Evolutionary conservation across 495 filamentous ascomycete genomes (phyloP).

Genomic region (Glutinoglossum americanum): DNA sequence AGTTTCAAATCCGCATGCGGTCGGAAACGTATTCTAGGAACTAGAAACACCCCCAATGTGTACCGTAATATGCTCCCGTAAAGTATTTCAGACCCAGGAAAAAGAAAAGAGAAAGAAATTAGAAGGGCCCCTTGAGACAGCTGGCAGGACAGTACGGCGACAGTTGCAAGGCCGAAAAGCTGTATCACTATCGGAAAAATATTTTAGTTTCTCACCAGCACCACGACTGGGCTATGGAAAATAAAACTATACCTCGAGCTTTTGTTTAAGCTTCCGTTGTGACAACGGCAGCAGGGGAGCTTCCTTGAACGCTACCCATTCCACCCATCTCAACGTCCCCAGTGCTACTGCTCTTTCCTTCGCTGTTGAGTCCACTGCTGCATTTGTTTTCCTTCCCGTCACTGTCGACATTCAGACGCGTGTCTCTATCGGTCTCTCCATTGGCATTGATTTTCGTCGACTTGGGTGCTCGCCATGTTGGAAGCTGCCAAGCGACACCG

Average conservation of each 20-base stretch:
- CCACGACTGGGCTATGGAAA: neutral
- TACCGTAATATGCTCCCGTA: neutral
- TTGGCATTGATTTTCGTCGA: constrained; percentile 18
- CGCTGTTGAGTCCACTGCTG: constrained; percentile 41
- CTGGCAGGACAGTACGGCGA: neutral
- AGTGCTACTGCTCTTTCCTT: constrained; percentile 44
- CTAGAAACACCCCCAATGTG: neutral
- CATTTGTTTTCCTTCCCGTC: constrained; percentile 61
- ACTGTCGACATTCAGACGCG: constrained; percentile 33
- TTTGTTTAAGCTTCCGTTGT: constrained; percentile 12
- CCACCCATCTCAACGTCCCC: constrained; percentile 28
- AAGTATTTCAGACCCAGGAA: constrained; percentile 2
- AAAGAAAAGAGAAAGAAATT: neutral
- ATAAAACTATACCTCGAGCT: neutral
- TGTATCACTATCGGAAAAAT: neutral
- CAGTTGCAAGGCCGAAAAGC: neutral
- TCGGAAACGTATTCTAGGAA: neutral
- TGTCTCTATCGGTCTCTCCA: constrained; percentile 26
- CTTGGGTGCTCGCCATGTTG: constrained; percentile 62
- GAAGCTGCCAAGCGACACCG: constrained; percentile 63
- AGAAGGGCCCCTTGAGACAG: neutral
- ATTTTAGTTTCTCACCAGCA: neutral
- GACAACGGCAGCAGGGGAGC: constrained; percentile 23
- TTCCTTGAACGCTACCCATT: constrained; percentile 23
- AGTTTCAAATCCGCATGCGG: neutral